phyloP scores from a whole-genome alignment of 2,329 filamentous ascomycete species.

The Chaetomium sp. region DNA sequence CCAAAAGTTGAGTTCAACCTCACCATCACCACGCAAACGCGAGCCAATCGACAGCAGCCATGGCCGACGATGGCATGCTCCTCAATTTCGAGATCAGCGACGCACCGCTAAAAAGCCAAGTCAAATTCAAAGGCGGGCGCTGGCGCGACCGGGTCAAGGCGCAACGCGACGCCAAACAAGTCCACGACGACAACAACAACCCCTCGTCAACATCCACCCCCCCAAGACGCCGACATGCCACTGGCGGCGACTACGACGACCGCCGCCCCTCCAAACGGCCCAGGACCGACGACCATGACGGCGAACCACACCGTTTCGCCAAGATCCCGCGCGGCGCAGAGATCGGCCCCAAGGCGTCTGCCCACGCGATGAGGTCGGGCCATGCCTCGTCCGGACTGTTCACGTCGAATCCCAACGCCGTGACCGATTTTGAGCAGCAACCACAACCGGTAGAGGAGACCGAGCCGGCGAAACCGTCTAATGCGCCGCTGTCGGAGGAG shows the following conservation, averaged over 20 bases:
- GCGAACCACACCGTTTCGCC: constrained; percentile 21
- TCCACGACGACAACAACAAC: constrained; percentile 24
- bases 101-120: constrained; percentile 53
- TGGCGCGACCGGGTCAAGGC: constrained; percentile 87
- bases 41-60: constrained; percentile 31
- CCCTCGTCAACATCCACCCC: constrained; percentile 21
- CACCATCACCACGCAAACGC: background rate
- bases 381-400: constrained; percentile 82
- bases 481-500: constrained; percentile 80
- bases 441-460: constrained; percentile 37
- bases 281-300: constrained; percentile 22
- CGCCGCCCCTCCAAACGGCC: constrained; percentile 25
- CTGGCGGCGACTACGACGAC: constrained; percentile 19
- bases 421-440: constrained; percentile 51
- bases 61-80: constrained; percentile 94
- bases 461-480: constrained; percentile 67
- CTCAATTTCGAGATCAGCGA: constrained; percentile 82
- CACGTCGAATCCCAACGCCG: constrained; percentile 75
- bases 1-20: background rate
- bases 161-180: constrained; percentile 51
- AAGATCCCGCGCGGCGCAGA: constrained; percentile 26
- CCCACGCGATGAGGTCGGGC: constrained; percentile 25
- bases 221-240: constrained; percentile 14
- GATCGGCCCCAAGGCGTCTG: constrained; percentile 24
- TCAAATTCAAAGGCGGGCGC: constrained; percentile 77